Conservation (phyloP, 2,329 filamentous ascomycete genomes). For the Sclerotinia minor region DNA sequence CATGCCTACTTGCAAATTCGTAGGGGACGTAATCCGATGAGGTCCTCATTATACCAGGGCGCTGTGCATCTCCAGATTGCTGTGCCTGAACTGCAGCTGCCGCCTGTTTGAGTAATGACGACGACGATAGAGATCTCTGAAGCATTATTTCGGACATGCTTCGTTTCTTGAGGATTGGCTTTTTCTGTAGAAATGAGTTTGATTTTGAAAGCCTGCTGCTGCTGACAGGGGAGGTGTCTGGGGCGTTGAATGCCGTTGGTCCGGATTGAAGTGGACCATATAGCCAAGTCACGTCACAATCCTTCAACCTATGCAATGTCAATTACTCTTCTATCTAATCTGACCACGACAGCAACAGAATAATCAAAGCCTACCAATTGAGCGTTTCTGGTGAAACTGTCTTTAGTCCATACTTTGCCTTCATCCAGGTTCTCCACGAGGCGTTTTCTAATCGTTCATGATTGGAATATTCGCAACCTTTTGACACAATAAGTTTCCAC, state of each 20-base stretch:
- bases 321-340: slow-evolving; percentile 42
- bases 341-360: neutral
- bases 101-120: slow-evolving; percentile 76
- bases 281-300: slow-evolving; percentile 45
- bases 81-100: slow-evolving; percentile 31
- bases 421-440: slow-evolving; percentile 95
- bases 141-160: slow-evolving; percentile 94
- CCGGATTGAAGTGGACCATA: slow-evolving; percentile 87
- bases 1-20: slow-evolving; percentile 51
- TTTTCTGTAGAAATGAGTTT: slow-evolving; percentile 58
- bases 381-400: slow-evolving; percentile 88
- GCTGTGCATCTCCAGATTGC: slow-evolving; percentile 19
- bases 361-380: slow-evolving; percentile 59
- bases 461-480: slow-evolving; percentile 70
- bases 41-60: slow-evolving; percentile 17
- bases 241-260: slow-evolving; percentile 48
- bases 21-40: slow-evolving; percentile 69
- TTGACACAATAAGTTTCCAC: slow-evolving; percentile 85
- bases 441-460: slow-evolving; percentile 77
- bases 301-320: slow-evolving; percentile 43
- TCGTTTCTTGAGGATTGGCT: slow-evolving; percentile 86
- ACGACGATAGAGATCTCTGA: slow-evolving; percentile 79
- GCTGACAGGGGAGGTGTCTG: slow-evolving; percentile 49
- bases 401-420: slow-evolving; percentile 79
- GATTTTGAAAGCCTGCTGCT: slow-evolving; percentile 56